These are phyloP conservation scores for Glebionis coronaria DNA, from an alignment of 129 eudicot genomes.

Conservation along the genomic window DNA sequence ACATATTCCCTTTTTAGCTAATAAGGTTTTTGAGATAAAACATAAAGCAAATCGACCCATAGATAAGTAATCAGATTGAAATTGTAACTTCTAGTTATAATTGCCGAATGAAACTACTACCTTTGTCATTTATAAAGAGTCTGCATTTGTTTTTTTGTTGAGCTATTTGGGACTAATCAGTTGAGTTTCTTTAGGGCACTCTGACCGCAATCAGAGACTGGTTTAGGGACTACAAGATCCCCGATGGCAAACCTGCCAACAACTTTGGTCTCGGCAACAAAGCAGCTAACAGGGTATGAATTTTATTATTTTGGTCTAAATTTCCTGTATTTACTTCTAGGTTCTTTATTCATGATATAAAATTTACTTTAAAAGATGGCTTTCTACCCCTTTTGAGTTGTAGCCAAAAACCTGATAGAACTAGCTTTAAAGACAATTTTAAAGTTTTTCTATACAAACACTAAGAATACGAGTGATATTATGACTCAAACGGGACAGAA, in stretches of 20 bases:
- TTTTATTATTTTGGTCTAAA: not conserved
- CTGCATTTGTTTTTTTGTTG: not conserved
- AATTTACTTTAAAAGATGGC: too few species aligned
- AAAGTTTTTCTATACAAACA: too few species aligned
- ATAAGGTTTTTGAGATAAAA: not conserved
- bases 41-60: not conserved
- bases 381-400: too few species aligned
- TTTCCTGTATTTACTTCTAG: too few species aligned
- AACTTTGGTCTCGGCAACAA: conserved; percentile 95
- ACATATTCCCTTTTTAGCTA: too few species aligned
- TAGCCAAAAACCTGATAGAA: too few species aligned
- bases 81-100: not conserved
- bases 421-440: too few species aligned
- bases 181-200: conserved; percentile 58
- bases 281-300: conserved; percentile 84
- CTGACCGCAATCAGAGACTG: conserved; percentile 99
- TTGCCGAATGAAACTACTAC: not conserved
- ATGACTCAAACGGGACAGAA: too few species aligned
- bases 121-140: not conserved
- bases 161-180: conserved; percentile 16
- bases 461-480: too few species aligned
- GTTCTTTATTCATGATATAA: too few species aligned
- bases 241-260: conserved; percentile 99
- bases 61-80: not conserved
- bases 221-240: conserved; percentile 99